Percentiles rank a stretch among this genome's conserved stretches.
Evolutionary conservation across 2,329 filamentous ascomycete species (phyloP).

Genomic region (Pseudogymnoascus sp.): DNA sequence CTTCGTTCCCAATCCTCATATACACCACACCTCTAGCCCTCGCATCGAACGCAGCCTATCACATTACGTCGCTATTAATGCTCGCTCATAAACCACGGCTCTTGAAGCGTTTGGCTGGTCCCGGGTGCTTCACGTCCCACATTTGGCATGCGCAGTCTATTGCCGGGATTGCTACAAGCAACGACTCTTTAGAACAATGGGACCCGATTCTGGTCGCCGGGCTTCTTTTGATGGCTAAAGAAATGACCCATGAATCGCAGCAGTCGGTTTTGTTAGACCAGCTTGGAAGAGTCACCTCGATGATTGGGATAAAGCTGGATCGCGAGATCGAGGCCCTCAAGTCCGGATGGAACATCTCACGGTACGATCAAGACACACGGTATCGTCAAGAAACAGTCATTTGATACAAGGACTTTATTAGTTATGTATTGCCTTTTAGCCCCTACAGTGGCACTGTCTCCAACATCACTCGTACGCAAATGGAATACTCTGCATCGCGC

Average conservation of each 20-base stretch:
- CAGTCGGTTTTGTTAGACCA: constrained; percentile 23
- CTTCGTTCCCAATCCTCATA: constrained; percentile 12
- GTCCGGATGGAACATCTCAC: constrained; percentile 10
- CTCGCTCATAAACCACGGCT: constrained; percentile 12
- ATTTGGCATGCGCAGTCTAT: constrained; percentile 31
- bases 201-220: constrained; percentile 29
- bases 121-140: constrained; percentile 16
- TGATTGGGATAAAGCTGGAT: constrained; percentile 20
- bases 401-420: constrained; percentile 4
- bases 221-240: constrained; percentile 22
- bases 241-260: constrained; percentile 26
- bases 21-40: constrained; percentile 12
- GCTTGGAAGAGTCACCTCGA: constrained; percentile 17
- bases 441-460: too few relatives aligned
- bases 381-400: background rate
- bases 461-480: constrained; percentile 1
- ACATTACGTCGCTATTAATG: background rate
- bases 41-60: background rate
- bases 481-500: constrained; percentile 12
- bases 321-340: constrained; percentile 5
- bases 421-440: too few relatives aligned
- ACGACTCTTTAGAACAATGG: constrained; percentile 31
- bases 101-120: constrained; percentile 6
- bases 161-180: constrained; percentile 27
- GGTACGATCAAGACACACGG: background rate